A percentile compares a stretch with the other conserved stretches of the same genome.
Conservation (phyloP, 2,329 filamentous ascomycete species). For the Ophiocordyceps camponoti-leonardi region DNA sequence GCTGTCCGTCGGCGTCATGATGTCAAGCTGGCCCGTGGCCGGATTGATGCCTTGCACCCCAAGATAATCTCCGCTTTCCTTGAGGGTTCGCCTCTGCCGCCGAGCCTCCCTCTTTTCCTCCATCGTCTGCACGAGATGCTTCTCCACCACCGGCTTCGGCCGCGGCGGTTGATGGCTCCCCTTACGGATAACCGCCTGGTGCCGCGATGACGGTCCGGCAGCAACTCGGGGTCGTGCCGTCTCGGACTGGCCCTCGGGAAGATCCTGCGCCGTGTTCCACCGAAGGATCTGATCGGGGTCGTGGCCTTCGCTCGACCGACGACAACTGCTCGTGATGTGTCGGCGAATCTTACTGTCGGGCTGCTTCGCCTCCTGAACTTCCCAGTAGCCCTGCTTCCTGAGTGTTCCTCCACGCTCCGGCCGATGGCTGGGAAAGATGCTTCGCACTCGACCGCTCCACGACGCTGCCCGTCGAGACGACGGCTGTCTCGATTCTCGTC, state of each 20-base stretch:
- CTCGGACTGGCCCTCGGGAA: slow-evolving; percentile 5
- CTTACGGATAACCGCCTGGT: background rate
- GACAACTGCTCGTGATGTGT: slow-evolving; percentile 4
- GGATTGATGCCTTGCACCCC: slow-evolving; percentile 43
- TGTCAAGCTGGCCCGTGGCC: slow-evolving; percentile 32
- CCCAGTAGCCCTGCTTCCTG: slow-evolving; percentile 15
- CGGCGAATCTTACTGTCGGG: background rate
- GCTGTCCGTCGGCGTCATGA: slow-evolving; percentile 31
- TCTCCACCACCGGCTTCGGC: background rate
- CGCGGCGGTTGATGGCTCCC: too few species aligned
- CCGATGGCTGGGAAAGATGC: slow-evolving; percentile 28
- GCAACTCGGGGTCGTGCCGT: slow-evolving; percentile 5
- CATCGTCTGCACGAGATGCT: slow-evolving; percentile 1
- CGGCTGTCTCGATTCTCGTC: background rate
- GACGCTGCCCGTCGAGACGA: slow-evolving; percentile 8
- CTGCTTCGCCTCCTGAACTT: slow-evolving; percentile 5
- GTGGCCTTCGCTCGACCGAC: slow-evolving; percentile 5
- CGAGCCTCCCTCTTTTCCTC: slow-evolving; percentile 15
- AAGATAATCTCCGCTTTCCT: slow-evolving; percentile 38
- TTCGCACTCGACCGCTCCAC: slow-evolving; percentile 23
- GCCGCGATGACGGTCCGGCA: background rate
- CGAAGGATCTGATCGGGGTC: slow-evolving; percentile 14
- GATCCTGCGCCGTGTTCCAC: slow-evolving; percentile 18
- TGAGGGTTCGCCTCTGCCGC: slow-evolving; percentile 25
- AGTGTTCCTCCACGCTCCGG: slow-evolving; percentile 32